These are phyloP conservation scores for Chlamydomonas sp. DNA, from an alignment of 139 green algal species.

Conservation along the genomic window DNA sequence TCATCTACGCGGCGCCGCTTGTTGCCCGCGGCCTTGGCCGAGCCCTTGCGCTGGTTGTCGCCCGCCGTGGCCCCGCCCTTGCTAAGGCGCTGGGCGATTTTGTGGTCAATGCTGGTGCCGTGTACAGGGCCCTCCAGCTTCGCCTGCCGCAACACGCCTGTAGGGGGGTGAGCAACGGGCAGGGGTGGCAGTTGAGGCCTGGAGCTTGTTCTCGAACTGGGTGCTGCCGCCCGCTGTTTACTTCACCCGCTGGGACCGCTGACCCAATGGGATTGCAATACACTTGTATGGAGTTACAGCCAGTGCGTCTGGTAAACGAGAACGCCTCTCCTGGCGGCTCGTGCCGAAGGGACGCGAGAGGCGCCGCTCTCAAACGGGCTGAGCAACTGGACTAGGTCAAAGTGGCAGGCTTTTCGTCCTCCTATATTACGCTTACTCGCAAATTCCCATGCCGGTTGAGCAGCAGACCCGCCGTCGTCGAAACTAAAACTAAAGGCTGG, in stretches of 20 bases:
- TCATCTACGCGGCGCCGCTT: background rate
- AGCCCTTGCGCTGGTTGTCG: background rate
- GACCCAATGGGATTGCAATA: too few species aligned
- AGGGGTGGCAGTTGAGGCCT: background rate
- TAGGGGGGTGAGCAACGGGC: constrained; percentile 1
- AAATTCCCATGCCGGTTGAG: constrained; percentile 85
- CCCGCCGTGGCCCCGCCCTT: background rate
- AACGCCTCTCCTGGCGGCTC: background rate
- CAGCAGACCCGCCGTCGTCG: constrained; percentile 27
- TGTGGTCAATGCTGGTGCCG: constrained; percentile 75
- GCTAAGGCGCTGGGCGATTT: constrained; percentile 53
- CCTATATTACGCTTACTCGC: constrained; percentile 47
- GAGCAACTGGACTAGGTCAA: too few species aligned
- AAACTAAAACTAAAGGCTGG: constrained; percentile 76
- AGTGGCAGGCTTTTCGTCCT: too few species aligned
- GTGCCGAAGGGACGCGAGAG: background rate
- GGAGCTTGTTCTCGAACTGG: too few species aligned
- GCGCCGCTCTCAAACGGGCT: too few species aligned
- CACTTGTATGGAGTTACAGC: background rate
- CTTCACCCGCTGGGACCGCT: too few species aligned
- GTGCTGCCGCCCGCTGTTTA: too few species aligned
- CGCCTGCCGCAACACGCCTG: constrained; percentile 67
- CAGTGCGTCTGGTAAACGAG: background rate
- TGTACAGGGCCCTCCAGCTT: constrained; percentile 35
- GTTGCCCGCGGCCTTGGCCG: background rate